Conservation (phyloP, 202 grass and related monocot genomes). For the Brachypodium distachyon region DNA sequence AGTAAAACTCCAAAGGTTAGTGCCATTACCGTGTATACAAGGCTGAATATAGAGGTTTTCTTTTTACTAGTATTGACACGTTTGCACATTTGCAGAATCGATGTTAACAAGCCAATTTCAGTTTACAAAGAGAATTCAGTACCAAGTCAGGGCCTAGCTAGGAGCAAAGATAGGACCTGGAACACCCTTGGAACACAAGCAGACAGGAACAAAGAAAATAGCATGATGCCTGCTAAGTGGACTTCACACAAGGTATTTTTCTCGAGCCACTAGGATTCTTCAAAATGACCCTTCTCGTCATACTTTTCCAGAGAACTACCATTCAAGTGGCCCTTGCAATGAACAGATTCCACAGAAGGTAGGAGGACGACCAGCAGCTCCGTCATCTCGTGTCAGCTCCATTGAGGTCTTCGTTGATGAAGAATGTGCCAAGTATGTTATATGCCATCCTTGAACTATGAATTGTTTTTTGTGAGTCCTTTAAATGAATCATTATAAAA, state of each 20-base stretch:
- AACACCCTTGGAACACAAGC: slow-evolving; percentile 62
- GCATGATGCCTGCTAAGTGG: slow-evolving; percentile 69
- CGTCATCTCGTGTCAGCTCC: slow-evolving; percentile 15
- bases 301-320: not conserved
- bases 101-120: slow-evolving; percentile 46
- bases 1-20: slow-evolving; percentile 45
- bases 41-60: not conserved
- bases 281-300: not conserved
- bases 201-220: slow-evolving; percentile 89
- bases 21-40: not conserved
- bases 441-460: slow-evolving; percentile 8
- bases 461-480: not conserved
- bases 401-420: slow-evolving; percentile 88
- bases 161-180: slow-evolving; percentile 43
- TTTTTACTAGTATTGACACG: no score
- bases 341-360: slow-evolving; percentile 57
- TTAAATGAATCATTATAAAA: not conserved
- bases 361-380: slow-evolving; percentile 32
- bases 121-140: slow-evolving; percentile 64
- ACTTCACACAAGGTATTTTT: slow-evolving; percentile 63
- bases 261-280: not conserved
- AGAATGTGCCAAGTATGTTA: slow-evolving; percentile 55
- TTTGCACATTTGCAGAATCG: slow-evolving; percentile 25
- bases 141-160: slow-evolving; percentile 24
- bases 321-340: not conserved